Conservation (phyloP, 257 asterid genomes). For the Scutellaria galericulata region DNA sequence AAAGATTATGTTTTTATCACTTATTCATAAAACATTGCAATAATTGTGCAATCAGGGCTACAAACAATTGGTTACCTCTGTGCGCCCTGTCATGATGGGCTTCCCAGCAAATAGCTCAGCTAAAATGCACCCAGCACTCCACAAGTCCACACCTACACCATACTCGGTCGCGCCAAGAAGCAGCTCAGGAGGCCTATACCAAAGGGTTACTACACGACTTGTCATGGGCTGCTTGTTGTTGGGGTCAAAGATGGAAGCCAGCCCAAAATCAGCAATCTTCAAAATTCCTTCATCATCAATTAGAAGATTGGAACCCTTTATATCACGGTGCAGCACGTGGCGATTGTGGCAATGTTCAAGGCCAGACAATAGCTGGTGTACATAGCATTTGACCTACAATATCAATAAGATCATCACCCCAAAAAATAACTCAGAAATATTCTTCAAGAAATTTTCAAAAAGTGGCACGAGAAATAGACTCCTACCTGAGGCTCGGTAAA, state of each 20-base stretch:
- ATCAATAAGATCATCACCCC: slow-evolving; percentile 19
- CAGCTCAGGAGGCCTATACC: slow-evolving; percentile 79
- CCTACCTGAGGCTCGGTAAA: slow-evolving; percentile 69
- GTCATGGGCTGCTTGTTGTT: slow-evolving; percentile 47
- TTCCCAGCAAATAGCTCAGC: slow-evolving; percentile 67
- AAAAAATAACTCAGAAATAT: slow-evolving; percentile 12
- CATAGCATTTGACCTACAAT: slow-evolving; percentile 59
- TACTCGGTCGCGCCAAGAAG: slow-evolving; percentile 63
- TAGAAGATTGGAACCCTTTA: slow-evolving; percentile 62
- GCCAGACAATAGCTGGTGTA: slow-evolving; percentile 59
- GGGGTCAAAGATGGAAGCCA: slow-evolving; percentile 49
- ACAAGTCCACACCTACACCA: slow-evolving; percentile 62
- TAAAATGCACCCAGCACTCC: slow-evolving; percentile 72
- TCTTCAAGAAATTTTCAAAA: not conserved
- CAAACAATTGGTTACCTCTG: slow-evolving; percentile 50
- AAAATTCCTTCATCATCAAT: slow-evolving; percentile 51
- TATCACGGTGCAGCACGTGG: slow-evolving; percentile 63
- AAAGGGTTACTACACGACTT: slow-evolving; percentile 64
- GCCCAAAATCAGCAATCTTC: slow-evolving; percentile 74
- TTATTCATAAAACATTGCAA: not conserved
- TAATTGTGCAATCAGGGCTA: not conserved
- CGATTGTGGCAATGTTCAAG: slow-evolving; percentile 64
- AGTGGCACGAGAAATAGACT: not conserved
- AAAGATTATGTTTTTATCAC: not conserved
- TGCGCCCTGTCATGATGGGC: slow-evolving; percentile 67